phyloP scores from a whole-genome alignment of 257 asterid species.

The Striga asiatica region DNA sequence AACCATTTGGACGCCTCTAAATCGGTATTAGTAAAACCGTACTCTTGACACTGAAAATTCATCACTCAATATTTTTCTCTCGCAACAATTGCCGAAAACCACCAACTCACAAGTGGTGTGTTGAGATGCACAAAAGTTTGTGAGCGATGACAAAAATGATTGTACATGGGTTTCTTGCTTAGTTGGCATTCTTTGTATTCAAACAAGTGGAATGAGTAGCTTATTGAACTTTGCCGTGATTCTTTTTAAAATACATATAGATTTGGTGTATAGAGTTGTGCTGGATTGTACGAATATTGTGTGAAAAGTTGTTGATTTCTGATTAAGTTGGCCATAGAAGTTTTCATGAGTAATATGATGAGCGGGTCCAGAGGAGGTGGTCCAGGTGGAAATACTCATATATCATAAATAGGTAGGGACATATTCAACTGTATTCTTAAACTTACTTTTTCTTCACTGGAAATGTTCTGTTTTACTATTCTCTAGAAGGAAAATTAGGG shows the following conservation, averaged over 20 bases:
- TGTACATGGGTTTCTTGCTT: slow-evolving; percentile 16
- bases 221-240: neutral
- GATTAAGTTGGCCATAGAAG: no score
- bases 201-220: slow-evolving; percentile 3
- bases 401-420: no score
- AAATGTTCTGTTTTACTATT: no score
- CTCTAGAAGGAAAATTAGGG: no score
- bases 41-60: neutral
- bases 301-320: neutral
- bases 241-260: neutral
- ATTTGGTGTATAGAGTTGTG: neutral
- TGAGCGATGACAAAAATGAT: slow-evolving; percentile 1
- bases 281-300: neutral
- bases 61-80: neutral
- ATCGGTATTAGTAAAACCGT: slow-evolving; percentile 39
- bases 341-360: no score
- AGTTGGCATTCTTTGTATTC: slow-evolving; percentile 21
- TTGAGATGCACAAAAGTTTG: neutral
- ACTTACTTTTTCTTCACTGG: no score
- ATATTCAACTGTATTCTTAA: no score
- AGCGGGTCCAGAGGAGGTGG: no score
- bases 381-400: no score
- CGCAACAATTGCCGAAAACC: slow-evolving; percentile 3
- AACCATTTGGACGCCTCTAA: slow-evolving; percentile 71
- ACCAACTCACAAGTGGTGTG: neutral